phyloP scores from a whole-genome alignment of 192 early-diverging fungal species.

The Podila verticillata region DNA sequence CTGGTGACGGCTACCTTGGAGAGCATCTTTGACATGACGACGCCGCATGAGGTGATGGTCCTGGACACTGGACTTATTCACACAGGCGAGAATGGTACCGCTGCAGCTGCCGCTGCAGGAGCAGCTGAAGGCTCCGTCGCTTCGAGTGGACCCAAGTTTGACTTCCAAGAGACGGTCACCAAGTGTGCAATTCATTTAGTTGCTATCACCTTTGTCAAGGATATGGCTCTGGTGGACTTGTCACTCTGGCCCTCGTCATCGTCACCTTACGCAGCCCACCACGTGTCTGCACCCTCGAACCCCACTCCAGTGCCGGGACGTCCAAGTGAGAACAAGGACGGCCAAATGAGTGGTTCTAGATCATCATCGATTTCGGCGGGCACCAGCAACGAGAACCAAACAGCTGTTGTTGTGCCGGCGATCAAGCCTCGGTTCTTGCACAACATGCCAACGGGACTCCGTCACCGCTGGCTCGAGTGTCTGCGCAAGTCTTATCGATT shows the following conservation, averaged over 20 bases:
- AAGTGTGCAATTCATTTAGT: slow-evolving; percentile 92
- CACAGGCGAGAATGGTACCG: background rate
- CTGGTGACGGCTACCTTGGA: slow-evolving; percentile 76
- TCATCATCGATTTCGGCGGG: slow-evolving; percentile 35
- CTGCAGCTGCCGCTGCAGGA: background rate
- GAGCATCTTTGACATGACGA: slow-evolving; percentile 84
- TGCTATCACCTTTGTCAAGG: slow-evolving; percentile 89
- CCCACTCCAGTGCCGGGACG: background rate
- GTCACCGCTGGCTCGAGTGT: slow-evolving; percentile 75
- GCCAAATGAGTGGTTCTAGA: slow-evolving; percentile 11
- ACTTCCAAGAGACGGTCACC: slow-evolving; percentile 88
- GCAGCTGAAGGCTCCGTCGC: background rate
- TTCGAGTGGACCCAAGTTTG: slow-evolving; percentile 53
- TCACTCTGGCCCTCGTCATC: slow-evolving; percentile 64
- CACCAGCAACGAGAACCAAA: slow-evolving; percentile 13
- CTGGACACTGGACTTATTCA: slow-evolving; percentile 30
- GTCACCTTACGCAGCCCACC: slow-evolving; percentile 66
- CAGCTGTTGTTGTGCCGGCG: background rate
- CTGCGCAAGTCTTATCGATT: slow-evolving; percentile 84
- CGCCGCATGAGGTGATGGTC: slow-evolving; percentile 80
- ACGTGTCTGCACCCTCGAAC: slow-evolving; percentile 27
- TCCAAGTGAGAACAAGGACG: background rate
- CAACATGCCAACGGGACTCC: slow-evolving; percentile 56
- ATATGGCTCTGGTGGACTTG: slow-evolving; percentile 69
- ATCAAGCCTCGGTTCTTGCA: slow-evolving; percentile 48